Evolutionary conservation across 306 rosid species (phyloP).

Genomic region (Vigna hirtella): DNA sequence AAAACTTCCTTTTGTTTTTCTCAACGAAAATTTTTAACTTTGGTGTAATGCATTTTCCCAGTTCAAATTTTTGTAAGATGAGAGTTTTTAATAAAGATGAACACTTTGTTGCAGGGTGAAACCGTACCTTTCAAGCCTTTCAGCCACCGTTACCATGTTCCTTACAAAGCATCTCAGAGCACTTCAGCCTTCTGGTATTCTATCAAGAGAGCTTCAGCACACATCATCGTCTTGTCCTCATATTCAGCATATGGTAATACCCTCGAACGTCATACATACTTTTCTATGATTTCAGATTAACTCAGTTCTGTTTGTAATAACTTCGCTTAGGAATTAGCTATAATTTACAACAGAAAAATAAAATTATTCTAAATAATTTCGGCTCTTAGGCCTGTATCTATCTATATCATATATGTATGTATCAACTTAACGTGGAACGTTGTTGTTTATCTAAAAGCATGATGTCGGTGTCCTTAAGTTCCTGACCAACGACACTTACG

Average conservation of each 20-base stretch:
- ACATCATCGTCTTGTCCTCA: constrained; percentile 81
- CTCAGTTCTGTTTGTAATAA: constrained; percentile 1
- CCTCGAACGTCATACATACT: background rate
- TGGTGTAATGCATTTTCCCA: constrained; percentile 1
- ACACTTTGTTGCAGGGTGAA: constrained; percentile 66
- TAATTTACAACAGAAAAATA: constrained; percentile 44
- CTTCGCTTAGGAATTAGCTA: background rate
- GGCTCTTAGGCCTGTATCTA: constrained; percentile 41
- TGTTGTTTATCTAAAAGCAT: background rate
- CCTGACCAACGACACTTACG: constrained; percentile 25
- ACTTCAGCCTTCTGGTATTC: constrained; percentile 87
- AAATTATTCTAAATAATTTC: constrained; percentile 50
- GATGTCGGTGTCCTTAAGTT: background rate
- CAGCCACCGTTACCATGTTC: constrained; percentile 61
- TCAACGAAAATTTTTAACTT: background rate
- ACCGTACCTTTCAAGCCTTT: constrained; percentile 73
- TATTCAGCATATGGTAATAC: constrained; percentile 79
- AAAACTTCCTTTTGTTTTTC: background rate
- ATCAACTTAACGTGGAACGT: background rate
- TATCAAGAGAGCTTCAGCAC: constrained; percentile 86
- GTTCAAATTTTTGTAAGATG: background rate
- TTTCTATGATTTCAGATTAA: background rate
- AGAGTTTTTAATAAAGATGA: constrained; percentile 4
- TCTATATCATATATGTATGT: background rate
- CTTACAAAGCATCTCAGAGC: constrained; percentile 66